phyloP scores from a whole-genome alignment of 768 basidiomycete species.

The Epithele typhae region DNA sequence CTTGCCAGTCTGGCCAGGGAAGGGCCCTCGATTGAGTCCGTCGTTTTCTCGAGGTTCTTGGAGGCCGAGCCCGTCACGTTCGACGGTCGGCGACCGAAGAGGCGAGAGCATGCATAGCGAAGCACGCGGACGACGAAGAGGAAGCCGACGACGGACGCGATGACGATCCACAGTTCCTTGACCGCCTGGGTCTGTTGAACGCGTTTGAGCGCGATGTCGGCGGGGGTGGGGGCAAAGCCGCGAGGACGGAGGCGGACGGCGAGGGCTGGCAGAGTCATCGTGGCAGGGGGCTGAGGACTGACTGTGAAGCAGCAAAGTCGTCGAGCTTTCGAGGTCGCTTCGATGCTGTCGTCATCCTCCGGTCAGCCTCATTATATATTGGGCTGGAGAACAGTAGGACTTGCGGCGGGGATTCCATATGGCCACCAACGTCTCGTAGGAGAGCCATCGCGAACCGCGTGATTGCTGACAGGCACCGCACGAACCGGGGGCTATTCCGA shows the following conservation, averaged over 20 bases:
- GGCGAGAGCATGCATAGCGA: conserved; percentile 11
- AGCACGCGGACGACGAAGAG: conserved; percentile 31
- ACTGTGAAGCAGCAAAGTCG: too few relatives aligned
- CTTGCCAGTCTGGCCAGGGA: conserved; percentile 14
- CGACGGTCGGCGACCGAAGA: background rate
- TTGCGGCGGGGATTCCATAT: too few relatives aligned
- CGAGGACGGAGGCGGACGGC: conserved; percentile 8
- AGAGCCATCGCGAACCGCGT: conserved; percentile 9
- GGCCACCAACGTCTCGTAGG: conserved; percentile 2
- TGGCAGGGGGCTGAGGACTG: background rate
- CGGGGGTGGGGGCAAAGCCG: conserved; percentile 24
- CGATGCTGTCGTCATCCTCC: background rate
- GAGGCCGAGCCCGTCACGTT: background rate
- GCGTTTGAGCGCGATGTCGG: conserved; percentile 32
- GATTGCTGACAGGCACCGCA: conserved; percentile 8
- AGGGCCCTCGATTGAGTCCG: conserved; percentile 3
- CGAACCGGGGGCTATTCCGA: conserved; percentile 4
- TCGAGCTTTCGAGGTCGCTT: conserved; percentile 7
- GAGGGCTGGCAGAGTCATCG: conserved; percentile 9
- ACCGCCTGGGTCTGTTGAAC: conserved; percentile 33
- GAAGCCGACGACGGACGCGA: conserved; percentile 33
- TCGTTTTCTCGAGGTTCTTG: conserved; percentile 11
- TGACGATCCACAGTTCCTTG: conserved; percentile 37
- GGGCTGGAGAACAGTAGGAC: background rate
- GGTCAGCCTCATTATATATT: conserved; percentile 9